A percentile compares a stretch with the other conserved stretches of the same genome.
These are phyloP conservation scores for Ophiostoma triangulosporum DNA, from an alignment of 2,329 filamentous ascomycete species.

Conservation along the genomic window DNA sequence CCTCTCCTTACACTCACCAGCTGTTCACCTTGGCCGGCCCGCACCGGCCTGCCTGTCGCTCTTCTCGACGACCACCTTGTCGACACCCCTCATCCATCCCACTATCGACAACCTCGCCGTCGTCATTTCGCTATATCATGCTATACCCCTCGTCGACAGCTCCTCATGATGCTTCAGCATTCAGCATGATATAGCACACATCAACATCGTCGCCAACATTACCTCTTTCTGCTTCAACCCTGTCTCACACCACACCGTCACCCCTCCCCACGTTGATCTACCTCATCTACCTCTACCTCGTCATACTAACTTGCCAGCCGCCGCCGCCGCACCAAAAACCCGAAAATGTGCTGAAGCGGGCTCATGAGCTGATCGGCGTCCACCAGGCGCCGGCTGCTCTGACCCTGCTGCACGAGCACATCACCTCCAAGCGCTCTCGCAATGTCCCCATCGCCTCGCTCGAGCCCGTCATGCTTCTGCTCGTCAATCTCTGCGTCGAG, in stretches of 20 bases:
- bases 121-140: neutral
- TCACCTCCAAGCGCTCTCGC: slow-evolving; percentile 93
- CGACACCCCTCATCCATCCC: neutral
- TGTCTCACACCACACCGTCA: neutral
- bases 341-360: slow-evolving; percentile 98
- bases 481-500: slow-evolving; percentile 93
- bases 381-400: slow-evolving; percentile 85
- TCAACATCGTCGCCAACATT: neutral
- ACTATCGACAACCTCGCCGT: neutral
- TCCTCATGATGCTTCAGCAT: neutral
- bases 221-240: neutral
- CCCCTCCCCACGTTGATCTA: neutral
- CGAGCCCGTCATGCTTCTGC: slow-evolving; percentile 95
- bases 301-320: slow-evolving; percentile 37
- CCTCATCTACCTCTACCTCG: neutral
- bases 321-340: slow-evolving; percentile 94
- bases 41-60: neutral
- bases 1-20: neutral
- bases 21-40: neutral
- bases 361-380: slow-evolving; percentile 96
- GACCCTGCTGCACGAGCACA: slow-evolving; percentile 94
- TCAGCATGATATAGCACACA: neutral
- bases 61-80: neutral
- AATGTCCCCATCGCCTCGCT: slow-evolving; percentile 93
- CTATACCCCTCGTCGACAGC: neutral